A percentile compares a stretch with the other conserved stretches of the same genome.
phyloP scores from a whole-genome alignment of 2,329 filamentous ascomycete species.

The Claviceps capensis region DNA sequence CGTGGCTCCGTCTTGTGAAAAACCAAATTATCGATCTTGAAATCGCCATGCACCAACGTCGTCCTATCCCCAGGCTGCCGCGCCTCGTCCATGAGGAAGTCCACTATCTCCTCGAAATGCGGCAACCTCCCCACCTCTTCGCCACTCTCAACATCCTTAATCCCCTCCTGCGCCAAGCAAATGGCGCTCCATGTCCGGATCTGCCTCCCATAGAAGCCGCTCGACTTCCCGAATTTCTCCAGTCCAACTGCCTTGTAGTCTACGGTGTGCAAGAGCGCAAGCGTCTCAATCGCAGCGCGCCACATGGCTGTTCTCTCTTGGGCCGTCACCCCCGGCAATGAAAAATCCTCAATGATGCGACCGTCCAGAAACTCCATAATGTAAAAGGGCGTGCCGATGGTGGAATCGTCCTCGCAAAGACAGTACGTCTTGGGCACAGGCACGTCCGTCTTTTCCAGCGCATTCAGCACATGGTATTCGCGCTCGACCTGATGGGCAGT shows the following conservation, averaged over 20 bases:
- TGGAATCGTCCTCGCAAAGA: constrained; percentile 66
- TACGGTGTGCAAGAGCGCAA: constrained; percentile 76
- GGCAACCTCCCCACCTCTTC: constrained; percentile 70
- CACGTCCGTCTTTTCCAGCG: constrained; percentile 64
- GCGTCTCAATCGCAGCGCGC: constrained; percentile 67
- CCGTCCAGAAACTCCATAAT: constrained; percentile 94
- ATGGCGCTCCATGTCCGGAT: constrained; percentile 71
- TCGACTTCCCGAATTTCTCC: constrained; percentile 55
- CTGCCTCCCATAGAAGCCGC: constrained; percentile 76
- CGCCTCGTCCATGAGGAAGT: constrained; percentile 57
- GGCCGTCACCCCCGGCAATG: constrained; percentile 58
- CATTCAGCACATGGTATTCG: constrained; percentile 82
- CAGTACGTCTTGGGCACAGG: constrained; percentile 74
- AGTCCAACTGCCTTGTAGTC: constrained; percentile 53
- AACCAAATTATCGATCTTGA: constrained; percentile 84
- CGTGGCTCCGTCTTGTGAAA: constrained; percentile 80
- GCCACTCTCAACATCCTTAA: constrained; percentile 63
- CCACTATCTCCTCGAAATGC: constrained; percentile 65
- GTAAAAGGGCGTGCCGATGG: constrained; percentile 89
- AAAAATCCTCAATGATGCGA: constrained; percentile 80
- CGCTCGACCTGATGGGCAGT: constrained; percentile 94
- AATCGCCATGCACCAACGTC: constrained; percentile 84
- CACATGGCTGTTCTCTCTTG: constrained; percentile 68
- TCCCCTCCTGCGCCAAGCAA: constrained; percentile 60
- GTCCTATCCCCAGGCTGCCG: constrained; percentile 65